phyloP scores from a whole-genome alignment of 164 flowering plant species.

The Taxillus chinensis region DNA sequence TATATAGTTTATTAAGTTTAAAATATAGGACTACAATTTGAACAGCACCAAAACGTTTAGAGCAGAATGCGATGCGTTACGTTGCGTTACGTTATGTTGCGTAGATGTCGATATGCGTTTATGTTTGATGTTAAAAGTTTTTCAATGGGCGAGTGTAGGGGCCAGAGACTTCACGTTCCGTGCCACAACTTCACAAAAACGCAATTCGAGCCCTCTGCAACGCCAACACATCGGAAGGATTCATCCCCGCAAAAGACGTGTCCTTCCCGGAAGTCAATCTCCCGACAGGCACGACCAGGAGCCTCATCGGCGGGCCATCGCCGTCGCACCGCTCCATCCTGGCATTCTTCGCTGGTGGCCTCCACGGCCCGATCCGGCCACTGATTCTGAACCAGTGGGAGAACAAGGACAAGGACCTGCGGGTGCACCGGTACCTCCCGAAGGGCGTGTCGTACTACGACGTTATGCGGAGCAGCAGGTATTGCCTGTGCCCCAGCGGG shows the following conservation, averaged over 20 bases:
- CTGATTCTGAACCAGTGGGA: slow-evolving; percentile 43
- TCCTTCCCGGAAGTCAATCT: slow-evolving; percentile 53
- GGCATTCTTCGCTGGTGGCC: slow-evolving; percentile 49
- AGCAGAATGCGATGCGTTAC: too few relatives aligned
- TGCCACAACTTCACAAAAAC: slow-evolving; percentile 26
- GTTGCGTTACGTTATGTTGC: too few relatives aligned
- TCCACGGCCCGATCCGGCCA: slow-evolving; percentile 41
- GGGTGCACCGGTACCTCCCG: slow-evolving; percentile 33
- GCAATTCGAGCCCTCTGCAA: slow-evolving; percentile 58
- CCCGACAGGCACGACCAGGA: slow-evolving; percentile 21
- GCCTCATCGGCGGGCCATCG: slow-evolving; percentile 32
- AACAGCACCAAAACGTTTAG: too few relatives aligned
- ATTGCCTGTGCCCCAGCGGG: slow-evolving; percentile 54
- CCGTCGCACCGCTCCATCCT: slow-evolving; percentile 32
- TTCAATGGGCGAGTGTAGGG: slow-evolving; percentile 18
- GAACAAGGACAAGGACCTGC: slow-evolving; percentile 33
- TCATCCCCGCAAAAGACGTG: slow-evolving; percentile 48
- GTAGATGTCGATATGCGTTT: too few relatives aligned
- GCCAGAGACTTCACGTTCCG: slow-evolving; percentile 27
- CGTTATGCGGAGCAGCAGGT: slow-evolving; percentile 37
- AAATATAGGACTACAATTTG: too few relatives aligned
- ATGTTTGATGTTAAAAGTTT: neutral
- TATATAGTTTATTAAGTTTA: too few relatives aligned
- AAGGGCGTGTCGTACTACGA: slow-evolving; percentile 20
- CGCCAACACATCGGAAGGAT: slow-evolving; percentile 52